Evolutionary conservation across 192 early-diverging fungal genomes (phyloP).

Genomic region (Podila clonocystis): DNA sequence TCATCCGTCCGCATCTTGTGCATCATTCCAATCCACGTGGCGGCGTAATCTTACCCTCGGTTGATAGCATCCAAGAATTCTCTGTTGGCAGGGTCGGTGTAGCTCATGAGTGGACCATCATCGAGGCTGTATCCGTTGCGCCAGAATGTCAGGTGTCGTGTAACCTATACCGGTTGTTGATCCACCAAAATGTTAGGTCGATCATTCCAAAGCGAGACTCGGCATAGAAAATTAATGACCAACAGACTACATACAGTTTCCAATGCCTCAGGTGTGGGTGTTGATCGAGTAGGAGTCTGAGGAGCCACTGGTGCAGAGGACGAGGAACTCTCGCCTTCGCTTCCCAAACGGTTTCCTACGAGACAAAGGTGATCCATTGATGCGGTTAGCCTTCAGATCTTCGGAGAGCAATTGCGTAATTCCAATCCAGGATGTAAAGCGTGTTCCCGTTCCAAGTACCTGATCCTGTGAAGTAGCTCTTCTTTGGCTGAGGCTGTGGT

Average conservation of each 20-base stretch:
- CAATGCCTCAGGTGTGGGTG: slow-evolving; percentile 26
- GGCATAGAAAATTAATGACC: neutral
- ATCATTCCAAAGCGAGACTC: neutral
- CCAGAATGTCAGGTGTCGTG: slow-evolving; percentile 92
- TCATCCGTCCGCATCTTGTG: neutral
- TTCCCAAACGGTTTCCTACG: slow-evolving; percentile 59
- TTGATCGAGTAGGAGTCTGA: slow-evolving; percentile 18
- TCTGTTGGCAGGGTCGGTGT: slow-evolving; percentile 89
- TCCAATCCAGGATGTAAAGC: too few species aligned
- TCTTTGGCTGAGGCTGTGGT: slow-evolving; percentile 23
- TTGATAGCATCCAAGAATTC: slow-evolving; percentile 89
- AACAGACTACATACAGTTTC: slow-evolving; percentile 16
- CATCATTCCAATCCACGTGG: neutral
- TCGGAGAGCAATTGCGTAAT: too few species aligned
- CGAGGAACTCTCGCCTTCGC: slow-evolving; percentile 60
- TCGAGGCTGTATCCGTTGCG: slow-evolving; percentile 95
- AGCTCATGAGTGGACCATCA: slow-evolving; percentile 88
- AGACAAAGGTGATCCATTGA: neutral
- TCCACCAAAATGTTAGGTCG: neutral
- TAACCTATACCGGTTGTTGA: slow-evolving; percentile 50
- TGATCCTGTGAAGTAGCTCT: slow-evolving; percentile 38
- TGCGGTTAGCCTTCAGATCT: too few species aligned
- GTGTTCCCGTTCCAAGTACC: slow-evolving; percentile 19
- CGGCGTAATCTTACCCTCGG: slow-evolving; percentile 69
- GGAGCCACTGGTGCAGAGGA: slow-evolving; percentile 4